phyloP scores from a whole-genome alignment of 352 stramenopile species.

The Phytophthora capsici region DNA sequence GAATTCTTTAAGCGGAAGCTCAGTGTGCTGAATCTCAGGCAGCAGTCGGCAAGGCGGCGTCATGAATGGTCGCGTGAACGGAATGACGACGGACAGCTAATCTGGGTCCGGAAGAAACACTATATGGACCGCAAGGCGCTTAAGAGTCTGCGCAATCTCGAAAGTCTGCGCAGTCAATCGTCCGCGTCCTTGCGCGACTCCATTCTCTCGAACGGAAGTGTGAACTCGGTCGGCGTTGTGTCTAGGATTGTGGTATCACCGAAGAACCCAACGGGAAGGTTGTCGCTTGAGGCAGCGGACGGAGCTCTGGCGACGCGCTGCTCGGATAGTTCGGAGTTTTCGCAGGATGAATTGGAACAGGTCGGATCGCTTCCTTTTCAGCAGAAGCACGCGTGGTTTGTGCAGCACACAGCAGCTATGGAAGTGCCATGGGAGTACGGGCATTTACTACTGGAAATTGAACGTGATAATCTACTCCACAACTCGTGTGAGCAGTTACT shows the following conservation, averaged over 20 bases:
- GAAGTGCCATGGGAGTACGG: slow-evolving; percentile 89
- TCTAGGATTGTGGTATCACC: slow-evolving; percentile 79
- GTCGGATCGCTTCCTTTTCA: slow-evolving; percentile 78
- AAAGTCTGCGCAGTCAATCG: slow-evolving; percentile 56
- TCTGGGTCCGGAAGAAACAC: slow-evolving; percentile 86
- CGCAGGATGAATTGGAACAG: slow-evolving; percentile 74
- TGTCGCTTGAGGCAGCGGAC: slow-evolving; percentile 77
- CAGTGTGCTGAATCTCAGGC: slow-evolving; percentile 74
- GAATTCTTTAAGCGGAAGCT: slow-evolving; percentile 83
- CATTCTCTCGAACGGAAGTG: slow-evolving; percentile 65
- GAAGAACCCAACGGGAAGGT: slow-evolving; percentile 72
- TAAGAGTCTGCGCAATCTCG: slow-evolving; percentile 59
- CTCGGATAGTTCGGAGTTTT: slow-evolving; percentile 70
- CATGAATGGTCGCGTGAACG: slow-evolving; percentile 85
- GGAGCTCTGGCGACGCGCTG: slow-evolving; percentile 61
- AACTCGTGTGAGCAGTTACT: slow-evolving; percentile 90
- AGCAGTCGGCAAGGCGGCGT: slow-evolving; percentile 84
- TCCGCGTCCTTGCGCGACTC: slow-evolving; percentile 73
- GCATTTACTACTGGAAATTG: slow-evolving; percentile 87
- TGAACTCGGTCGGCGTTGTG: slow-evolving; percentile 75
- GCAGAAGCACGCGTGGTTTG: slow-evolving; percentile 90
- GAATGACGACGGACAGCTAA: slow-evolving; percentile 80
- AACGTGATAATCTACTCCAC: slow-evolving; percentile 88
- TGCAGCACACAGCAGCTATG: slow-evolving; percentile 85
- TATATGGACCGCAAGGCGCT: slow-evolving; percentile 75